Evolutionary conservation across 73 alveolate genomes (phyloP).

Genomic region (Symbiodinium natans): DNA sequence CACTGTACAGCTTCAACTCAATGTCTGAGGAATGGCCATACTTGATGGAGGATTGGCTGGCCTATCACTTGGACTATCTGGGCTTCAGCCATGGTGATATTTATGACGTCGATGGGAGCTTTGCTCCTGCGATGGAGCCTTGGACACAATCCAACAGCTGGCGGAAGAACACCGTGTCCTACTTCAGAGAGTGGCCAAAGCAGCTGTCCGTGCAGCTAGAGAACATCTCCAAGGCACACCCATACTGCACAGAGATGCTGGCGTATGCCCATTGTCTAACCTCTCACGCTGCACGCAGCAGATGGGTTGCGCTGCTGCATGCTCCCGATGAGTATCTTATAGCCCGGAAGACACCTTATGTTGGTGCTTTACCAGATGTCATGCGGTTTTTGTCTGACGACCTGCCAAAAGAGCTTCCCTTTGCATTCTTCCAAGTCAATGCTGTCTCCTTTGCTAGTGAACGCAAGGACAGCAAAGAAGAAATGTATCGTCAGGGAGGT

Average conservation of each 20-base stretch:
- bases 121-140: not conserved
- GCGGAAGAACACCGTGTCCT: not conserved
- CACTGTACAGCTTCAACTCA: not conserved
- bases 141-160: not conserved
- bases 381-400: too few species aligned
- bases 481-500: too few species aligned
- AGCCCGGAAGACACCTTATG: too few species aligned
- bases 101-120: constrained; percentile 9
- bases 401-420: too few species aligned
- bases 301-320: constrained; percentile 36
- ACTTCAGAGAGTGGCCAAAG: not conserved
- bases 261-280: constrained; percentile 35
- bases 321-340: constrained; percentile 13
- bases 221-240: not conserved
- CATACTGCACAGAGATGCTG: constrained; percentile 24
- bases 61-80: constrained; percentile 9
- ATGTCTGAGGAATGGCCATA: constrained; percentile 15
- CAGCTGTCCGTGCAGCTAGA: not conserved
- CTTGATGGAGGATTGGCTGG: constrained; percentile 25
- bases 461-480: too few species aligned
- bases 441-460: too few species aligned
- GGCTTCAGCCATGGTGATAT: constrained; percentile 16
- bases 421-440: too few species aligned
- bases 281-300: not conserved
- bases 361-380: too few species aligned